Evolutionary conservation across 768 basidiomycete species (phyloP).

Genomic region (Clitopilus hobsonii): DNA sequence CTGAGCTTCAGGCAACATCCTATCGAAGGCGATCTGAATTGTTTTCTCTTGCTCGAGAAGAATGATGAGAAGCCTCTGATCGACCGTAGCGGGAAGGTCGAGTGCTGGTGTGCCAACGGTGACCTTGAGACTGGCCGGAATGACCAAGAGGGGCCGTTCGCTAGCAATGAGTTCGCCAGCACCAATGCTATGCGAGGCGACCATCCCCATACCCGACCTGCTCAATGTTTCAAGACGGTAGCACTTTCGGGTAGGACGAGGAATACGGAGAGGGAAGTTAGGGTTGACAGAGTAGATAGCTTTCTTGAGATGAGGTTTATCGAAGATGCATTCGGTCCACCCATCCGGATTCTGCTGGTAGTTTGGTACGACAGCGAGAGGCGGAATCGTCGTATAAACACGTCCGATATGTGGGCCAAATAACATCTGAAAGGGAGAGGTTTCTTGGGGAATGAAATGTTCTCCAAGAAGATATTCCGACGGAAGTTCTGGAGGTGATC

Average conservation of each 20-base stretch:
- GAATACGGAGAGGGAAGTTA: constrained; percentile 8
- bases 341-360: neutral
- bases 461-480: no score
- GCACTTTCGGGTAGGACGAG: neutral
- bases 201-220: constrained; percentile 21
- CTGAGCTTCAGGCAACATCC: constrained; percentile 16
- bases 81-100: neutral
- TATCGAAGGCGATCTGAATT: constrained; percentile 12
- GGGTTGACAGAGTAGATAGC: constrained; percentile 3
- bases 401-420: neutral
- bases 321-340: constrained; percentile 1
- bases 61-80: neutral
- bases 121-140: constrained; percentile 7
- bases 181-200: constrained; percentile 23
- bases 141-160: constrained; percentile 33
- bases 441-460: no score
- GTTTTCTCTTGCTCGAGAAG: constrained; percentile 9
- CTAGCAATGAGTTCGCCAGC: constrained; percentile 26
- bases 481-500: no score
- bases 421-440: no score
- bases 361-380: neutral
- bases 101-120: neutral
- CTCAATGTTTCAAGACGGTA: neutral
- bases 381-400: constrained; percentile 5
- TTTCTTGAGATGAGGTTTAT: neutral